These are phyloP conservation scores for Hypoxylon sp. DNA, from an alignment of 2,329 filamentous ascomycete genomes.

Conservation along the genomic window DNA sequence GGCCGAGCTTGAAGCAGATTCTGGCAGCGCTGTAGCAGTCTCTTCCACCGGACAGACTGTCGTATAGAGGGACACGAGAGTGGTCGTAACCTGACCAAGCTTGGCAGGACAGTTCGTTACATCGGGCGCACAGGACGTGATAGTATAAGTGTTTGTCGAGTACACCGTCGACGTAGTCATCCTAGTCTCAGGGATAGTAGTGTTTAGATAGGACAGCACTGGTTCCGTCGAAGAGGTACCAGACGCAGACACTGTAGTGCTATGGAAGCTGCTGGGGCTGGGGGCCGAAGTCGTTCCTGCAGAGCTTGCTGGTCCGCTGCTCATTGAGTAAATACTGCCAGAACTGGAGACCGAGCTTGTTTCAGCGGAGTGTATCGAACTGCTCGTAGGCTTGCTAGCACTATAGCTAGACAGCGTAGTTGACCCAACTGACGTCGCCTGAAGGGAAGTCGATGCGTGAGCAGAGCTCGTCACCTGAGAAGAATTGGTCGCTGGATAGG, in stretches of 20 bases:
- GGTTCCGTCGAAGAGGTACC: conserved; percentile 6
- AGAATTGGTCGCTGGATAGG: not conserved
- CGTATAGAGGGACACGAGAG: conserved; percentile 44
- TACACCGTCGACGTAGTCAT: conserved; percentile 43
- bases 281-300: conserved; percentile 22
- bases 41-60: conserved; percentile 42
- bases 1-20: conserved; percentile 2
- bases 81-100: conserved; percentile 42
- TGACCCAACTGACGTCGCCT: conserved; percentile 3
- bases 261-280: conserved; percentile 31
- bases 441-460: too few relatives aligned
- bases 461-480: not conserved
- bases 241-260: conserved; percentile 20
- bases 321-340: not conserved
- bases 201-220: conserved; percentile 14
- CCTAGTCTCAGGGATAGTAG: conserved; percentile 15
- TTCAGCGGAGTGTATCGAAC: conserved; percentile 1
- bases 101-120: conserved; percentile 41
- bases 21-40: conserved; percentile 4
- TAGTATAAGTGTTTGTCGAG: conserved; percentile 43
- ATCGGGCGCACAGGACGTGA: conserved; percentile 40
- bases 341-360: conserved; percentile 5
- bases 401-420: conserved; percentile 7
- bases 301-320: not conserved
- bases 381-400: not conserved